These are phyloP conservation scores for Neurospora hispaniola DNA, from an alignment of 495 filamentous ascomycete species.

Conservation along the genomic window DNA sequence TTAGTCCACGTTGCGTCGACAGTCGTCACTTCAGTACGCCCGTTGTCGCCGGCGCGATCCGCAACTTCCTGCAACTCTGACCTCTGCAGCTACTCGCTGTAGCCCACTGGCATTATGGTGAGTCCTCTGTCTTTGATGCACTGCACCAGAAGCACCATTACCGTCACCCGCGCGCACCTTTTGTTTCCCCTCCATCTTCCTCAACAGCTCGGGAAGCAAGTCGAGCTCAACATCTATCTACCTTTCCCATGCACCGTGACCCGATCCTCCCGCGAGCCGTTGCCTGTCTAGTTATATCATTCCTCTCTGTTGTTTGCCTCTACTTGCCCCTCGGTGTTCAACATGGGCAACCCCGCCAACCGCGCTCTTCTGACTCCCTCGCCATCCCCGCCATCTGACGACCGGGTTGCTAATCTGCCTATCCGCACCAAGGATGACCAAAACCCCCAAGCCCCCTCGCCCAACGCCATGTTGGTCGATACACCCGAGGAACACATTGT, in stretches of 20 bases:
- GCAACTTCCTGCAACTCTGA: neutral
- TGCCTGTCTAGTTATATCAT: neutral
- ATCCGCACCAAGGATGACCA: conserved; percentile 24
- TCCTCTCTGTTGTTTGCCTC: neutral
- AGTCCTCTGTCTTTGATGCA: neutral
- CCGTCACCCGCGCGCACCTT: neutral
- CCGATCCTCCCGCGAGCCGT: neutral
- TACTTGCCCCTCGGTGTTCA: neutral
- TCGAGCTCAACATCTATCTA: neutral
- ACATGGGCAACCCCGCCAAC: neutral
- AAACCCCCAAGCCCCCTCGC: conserved; percentile 24
- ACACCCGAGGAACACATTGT: conserved; percentile 57
- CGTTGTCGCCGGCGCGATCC: neutral
- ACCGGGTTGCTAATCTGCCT: conserved; percentile 18
- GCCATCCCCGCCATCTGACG: conserved; percentile 11
- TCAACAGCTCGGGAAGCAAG: neutral
- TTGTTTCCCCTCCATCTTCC: neutral
- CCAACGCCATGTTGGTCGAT: conserved; percentile 61
- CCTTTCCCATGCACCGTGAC: neutral
- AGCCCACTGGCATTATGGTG: neutral
- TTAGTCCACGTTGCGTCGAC: neutral
- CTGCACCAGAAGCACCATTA: neutral
- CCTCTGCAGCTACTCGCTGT: neutral
- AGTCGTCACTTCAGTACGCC: neutral
- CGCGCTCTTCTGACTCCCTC: neutral